Conservation (phyloP, 805 yeast species). For the Yarrowia alimentaria region DNA sequence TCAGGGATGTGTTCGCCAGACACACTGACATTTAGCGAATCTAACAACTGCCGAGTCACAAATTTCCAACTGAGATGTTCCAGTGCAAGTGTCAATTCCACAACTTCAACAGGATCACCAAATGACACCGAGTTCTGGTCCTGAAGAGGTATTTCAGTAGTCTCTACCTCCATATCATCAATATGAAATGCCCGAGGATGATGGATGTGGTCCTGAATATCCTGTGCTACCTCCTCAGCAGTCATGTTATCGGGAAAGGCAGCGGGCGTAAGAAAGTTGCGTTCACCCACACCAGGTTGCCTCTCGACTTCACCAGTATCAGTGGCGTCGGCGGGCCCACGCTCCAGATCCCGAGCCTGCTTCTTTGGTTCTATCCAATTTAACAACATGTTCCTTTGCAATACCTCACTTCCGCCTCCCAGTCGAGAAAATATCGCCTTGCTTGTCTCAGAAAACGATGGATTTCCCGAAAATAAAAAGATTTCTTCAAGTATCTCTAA, state of each 20-base stretch:
- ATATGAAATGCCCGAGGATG: constrained; percentile 14
- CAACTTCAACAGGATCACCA: neutral
- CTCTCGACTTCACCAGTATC: too few relatives aligned
- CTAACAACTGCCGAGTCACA: constrained; percentile 1
- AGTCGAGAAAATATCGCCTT: too few relatives aligned
- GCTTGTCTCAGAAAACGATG: too few relatives aligned
- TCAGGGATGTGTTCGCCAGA: neutral
- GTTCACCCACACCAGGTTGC: neutral
- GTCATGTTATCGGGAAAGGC: neutral
- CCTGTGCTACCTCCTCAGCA: neutral
- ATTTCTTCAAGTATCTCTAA: too few relatives aligned
- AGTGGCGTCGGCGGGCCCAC: too few relatives aligned
- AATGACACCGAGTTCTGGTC: neutral
- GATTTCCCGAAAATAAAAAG: too few relatives aligned
- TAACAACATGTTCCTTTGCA: too few relatives aligned
- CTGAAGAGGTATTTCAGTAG: too few relatives aligned
- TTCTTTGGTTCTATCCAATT: too few relatives aligned
- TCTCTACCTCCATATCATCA: constrained; percentile 11
- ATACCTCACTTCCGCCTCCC: too few relatives aligned
- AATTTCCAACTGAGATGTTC: constrained; percentile 4
- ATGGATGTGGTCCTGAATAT: constrained; percentile 4
- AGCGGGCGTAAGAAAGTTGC: too few relatives aligned
- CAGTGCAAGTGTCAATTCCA: neutral
- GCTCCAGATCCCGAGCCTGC: too few relatives aligned
- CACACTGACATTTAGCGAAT: neutral